Conservation (phyloP, 2,329 filamentous ascomycete species). For the Nemania sp. region DNA sequence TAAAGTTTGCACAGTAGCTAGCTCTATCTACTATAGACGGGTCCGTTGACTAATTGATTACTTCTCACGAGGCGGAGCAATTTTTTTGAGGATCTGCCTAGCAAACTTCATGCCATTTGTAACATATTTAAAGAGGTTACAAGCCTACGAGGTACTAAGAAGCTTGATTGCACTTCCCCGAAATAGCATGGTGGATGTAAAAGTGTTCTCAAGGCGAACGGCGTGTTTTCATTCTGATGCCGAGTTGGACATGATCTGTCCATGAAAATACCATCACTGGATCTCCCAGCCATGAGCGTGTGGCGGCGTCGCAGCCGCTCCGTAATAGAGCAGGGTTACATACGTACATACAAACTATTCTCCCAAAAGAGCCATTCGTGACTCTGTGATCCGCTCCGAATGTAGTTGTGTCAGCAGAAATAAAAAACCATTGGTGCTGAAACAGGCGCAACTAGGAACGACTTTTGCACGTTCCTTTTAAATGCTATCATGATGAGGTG, state of each 20-base stretch:
- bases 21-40: not conserved
- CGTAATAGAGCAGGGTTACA: conserved; percentile 37
- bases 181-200: conserved; percentile 10
- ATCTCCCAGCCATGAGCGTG: conserved; percentile 24
- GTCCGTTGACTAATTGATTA: not conserved
- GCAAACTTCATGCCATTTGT: not conserved
- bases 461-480: conserved; percentile 35
- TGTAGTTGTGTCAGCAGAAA: conserved; percentile 23
- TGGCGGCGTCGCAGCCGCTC: conserved; percentile 24
- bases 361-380: conserved; percentile 15
- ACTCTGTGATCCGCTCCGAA: conserved; percentile 12
- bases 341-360: conserved; percentile 38
- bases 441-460: conserved; percentile 19
- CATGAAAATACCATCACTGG: conserved; percentile 39
- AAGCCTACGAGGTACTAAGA: not conserved
- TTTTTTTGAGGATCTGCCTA: not conserved
- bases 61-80: not conserved
- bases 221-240: conserved; percentile 46
- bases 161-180: conserved; percentile 4
- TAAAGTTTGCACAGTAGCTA: conserved; percentile 6
- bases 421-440: conserved; percentile 19
- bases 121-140: too few relatives aligned
- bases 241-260: conserved; percentile 26
- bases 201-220: conserved; percentile 18
- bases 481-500: conserved; percentile 37